Conservation (phyloP, 805 yeast species). For the Wickerhamiella cacticola region DNA sequence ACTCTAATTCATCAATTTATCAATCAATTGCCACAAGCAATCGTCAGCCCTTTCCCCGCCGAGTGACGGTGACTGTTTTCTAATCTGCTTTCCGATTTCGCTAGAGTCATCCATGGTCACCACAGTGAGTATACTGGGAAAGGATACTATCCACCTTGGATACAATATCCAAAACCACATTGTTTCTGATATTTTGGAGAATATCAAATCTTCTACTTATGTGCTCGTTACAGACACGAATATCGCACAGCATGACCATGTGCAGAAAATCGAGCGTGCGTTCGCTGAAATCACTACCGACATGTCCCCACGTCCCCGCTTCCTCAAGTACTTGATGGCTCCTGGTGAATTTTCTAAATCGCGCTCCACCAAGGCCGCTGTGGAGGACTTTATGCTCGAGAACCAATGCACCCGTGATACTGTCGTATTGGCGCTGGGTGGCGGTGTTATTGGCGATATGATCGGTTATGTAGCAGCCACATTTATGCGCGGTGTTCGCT, state of each 20-base stretch:
- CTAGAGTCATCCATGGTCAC: constrained; percentile 11
- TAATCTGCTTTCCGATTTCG: not conserved
- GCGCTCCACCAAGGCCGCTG: constrained; percentile 78
- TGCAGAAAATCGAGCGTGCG: constrained; percentile 38
- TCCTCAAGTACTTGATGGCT: constrained; percentile 60
- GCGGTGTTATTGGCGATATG: constrained; percentile 99
- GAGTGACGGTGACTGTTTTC: not conserved
- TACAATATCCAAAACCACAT: constrained; percentile 66
- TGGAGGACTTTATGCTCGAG: constrained; percentile 74
- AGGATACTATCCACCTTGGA: constrained; percentile 81
- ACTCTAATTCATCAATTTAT: too few species aligned
- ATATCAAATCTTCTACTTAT: constrained; percentile 74
- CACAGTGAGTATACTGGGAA: constrained; percentile 67
- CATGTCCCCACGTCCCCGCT: constrained; percentile 31
- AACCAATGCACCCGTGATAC: constrained; percentile 95
- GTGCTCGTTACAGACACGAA: constrained; percentile 82
- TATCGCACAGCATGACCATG: constrained; percentile 34
- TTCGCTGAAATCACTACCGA: not conserved
- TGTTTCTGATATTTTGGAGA: constrained; percentile 46
- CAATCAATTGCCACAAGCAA: not conserved
- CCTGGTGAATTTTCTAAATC: constrained; percentile 92
- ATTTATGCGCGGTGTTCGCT: constrained; percentile 94
- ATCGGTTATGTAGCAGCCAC: constrained; percentile 98
- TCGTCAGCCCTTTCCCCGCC: not conserved
- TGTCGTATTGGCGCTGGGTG: constrained; percentile 87